These are phyloP conservation scores for Mucor lusitanicus DNA, from an alignment of 371 early-diverging fungal species.

Conservation along the genomic window DNA sequence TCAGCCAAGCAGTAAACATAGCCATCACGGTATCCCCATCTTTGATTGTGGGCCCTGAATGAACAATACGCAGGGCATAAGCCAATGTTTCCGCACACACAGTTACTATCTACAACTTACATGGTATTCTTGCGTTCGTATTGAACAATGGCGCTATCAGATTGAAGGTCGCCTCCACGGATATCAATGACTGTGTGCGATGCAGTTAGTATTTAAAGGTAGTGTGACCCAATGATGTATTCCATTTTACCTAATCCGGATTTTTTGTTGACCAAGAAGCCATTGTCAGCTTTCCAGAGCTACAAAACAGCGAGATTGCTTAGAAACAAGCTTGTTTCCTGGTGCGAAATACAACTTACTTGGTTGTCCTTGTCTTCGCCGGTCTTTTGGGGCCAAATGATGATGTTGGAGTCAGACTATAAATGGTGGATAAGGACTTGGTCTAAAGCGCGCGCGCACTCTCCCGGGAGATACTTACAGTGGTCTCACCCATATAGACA, in stretches of 20 bases:
- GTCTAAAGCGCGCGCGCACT: not conserved
- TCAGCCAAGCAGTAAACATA: constrained; percentile 43
- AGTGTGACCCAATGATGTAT: not conserved
- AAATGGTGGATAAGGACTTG: not conserved
- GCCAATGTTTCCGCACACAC: too few relatives aligned
- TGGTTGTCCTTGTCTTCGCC: constrained; percentile 32
- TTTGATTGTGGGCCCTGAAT: constrained; percentile 45
- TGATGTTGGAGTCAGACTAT: constrained; percentile 48
- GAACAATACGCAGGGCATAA: not conserved
- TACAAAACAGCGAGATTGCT: constrained; percentile 4
- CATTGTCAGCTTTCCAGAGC: constrained; percentile 53
- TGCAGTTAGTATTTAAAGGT: not conserved
- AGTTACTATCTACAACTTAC: constrained; percentile 27
- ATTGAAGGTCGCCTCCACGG: constrained; percentile 45
- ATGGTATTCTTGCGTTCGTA: constrained; percentile 44
- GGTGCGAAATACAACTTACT: constrained; percentile 18
- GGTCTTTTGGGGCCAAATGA: constrained; percentile 49
- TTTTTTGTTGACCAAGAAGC: constrained; percentile 50
- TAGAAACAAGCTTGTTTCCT: not conserved
- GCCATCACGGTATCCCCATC: constrained; percentile 47
- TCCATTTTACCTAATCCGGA: constrained; percentile 38
- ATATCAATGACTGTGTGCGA: constrained; percentile 42
- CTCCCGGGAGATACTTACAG: constrained; percentile 5
- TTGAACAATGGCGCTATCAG: constrained; percentile 32
- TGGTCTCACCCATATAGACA: constrained; percentile 32